phyloP scores from a whole-genome alignment of 768 basidiomycete species.

The Podaxis rugospora region DNA sequence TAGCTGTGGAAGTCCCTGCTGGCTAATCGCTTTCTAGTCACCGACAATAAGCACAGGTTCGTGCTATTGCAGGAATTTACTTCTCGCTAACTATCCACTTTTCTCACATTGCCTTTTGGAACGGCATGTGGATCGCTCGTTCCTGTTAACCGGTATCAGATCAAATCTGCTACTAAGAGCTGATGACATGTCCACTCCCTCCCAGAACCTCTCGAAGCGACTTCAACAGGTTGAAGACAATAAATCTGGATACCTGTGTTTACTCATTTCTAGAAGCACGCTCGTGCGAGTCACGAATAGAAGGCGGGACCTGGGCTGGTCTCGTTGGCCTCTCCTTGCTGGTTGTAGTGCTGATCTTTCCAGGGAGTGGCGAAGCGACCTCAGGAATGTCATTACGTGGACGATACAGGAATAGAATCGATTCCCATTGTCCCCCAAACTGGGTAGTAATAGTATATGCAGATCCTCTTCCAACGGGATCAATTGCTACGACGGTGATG shows the following conservation, averaged over 20 bases:
- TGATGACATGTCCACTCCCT: neutral
- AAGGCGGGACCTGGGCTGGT: neutral
- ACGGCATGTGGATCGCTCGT: neutral
- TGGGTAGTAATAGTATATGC: neutral
- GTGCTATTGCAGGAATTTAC: neutral
- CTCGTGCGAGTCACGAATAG: neutral
- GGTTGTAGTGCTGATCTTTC: neutral
- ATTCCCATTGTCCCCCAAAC: constrained; percentile 3
- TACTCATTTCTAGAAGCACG: neutral
- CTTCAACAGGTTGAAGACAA: neutral
- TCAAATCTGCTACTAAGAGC: neutral
- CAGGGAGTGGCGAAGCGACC: neutral
- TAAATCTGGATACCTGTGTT: neutral
- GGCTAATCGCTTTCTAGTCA: neutral
- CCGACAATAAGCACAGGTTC: neutral
- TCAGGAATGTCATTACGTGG: constrained; percentile 11
- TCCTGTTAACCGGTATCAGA: constrained; percentile 1
- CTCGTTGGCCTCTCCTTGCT: neutral
- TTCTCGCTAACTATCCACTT: neutral
- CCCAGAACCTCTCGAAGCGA: neutral
- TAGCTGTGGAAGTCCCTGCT: neutral
- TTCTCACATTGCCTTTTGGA: neutral
- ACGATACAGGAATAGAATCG: neutral
- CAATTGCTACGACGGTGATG: neutral
- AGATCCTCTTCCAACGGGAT: neutral